Base-by-base conservation (phyloP, 495 filamentous ascomycete species). In the Aspergillus egyptiacus region DNA sequence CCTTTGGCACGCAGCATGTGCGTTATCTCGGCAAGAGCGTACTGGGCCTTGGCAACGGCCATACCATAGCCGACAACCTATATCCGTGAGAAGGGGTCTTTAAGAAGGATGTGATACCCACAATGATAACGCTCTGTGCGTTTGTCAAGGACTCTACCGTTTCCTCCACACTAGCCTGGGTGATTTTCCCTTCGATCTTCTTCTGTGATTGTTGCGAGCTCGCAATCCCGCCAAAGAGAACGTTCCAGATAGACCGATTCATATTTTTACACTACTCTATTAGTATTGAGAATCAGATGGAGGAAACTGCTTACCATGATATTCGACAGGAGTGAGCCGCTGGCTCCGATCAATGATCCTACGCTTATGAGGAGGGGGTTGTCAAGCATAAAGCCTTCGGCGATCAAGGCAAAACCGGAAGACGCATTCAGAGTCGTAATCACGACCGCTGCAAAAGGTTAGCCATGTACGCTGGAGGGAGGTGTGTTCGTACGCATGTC, bases 361-460 rank as follows among this genome's bases (percentile, higher is more conserved):
- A 91, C 81, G 2, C 84, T 86, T 0, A 85, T 89, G 0, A 91
- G 74, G 1, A 91, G 71, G 0, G 85, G 79, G 51, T 89, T 90
- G 54, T 89, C 80, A n/a, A 91, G 76, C 87, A 91, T 91, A 50
- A 91, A 77, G 10, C 87, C 87, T 62, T 91, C 87, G 0, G 87
- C 86, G 1, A 91, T 85, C 25, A 91, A 69, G 0, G 87, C 87
- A 48, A 91, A 91, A 7, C 87, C 87, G 34, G 84, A 88, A 57
- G 90, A 91, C 3, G 87, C 87, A 58, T 91, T 91, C 11, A 91
- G 69, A 6, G 90, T 86, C 0, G 86, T 91, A 50, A 91, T 90
- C 15, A 89, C 87, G 14, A 91, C 87, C 13, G 86, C 69, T 60
- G 5, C 6, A 31, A 8, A 10, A 7, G 15, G 18, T 60, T 40